Evolutionary conservation across 148 eudicot genomes (phyloP).

Genomic region (Camellia lanceoleosa): DNA sequence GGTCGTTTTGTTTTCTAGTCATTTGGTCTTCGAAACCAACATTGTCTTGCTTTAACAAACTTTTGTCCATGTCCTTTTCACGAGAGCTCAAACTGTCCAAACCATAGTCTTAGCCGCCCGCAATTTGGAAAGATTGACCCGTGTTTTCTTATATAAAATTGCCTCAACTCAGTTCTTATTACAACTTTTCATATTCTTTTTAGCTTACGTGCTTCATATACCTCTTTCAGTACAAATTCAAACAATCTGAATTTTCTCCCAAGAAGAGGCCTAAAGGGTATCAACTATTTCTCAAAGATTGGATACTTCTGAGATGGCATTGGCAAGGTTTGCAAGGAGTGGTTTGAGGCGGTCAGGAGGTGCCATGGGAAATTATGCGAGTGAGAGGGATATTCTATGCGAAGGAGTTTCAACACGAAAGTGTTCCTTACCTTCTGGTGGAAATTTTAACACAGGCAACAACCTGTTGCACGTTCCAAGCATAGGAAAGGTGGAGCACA

Average conservation of each 20-base stretch:
- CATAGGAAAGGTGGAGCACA: conserved; percentile 14
- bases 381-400: conserved; percentile 3
- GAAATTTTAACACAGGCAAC: conserved; percentile 20
- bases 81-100: background rate
- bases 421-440: conserved; percentile 16
- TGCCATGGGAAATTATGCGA: conserved; percentile 21
- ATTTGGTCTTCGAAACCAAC: conserved; percentile 8
- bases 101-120: too few relatives aligned
- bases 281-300: conserved; percentile 1
- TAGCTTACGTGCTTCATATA: background rate
- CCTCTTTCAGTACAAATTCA: background rate
- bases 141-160: too few relatives aligned
- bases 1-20: conserved; percentile 9
- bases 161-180: background rate
- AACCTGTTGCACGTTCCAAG: conserved; percentile 22
- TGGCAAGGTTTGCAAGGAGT: conserved; percentile 59
- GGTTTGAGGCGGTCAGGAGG: conserved; percentile 48
- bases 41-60: background rate
- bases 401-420: conserved; percentile 12
- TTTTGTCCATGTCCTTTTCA: background rate
- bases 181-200: background rate
- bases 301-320: conserved; percentile 45
- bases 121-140: too few relatives aligned
- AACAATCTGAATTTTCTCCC: background rate
- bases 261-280: background rate